phyloP scores from a whole-genome alignment of 352 stramenopile genomes.

The Pythium phragmiticola region DNA sequence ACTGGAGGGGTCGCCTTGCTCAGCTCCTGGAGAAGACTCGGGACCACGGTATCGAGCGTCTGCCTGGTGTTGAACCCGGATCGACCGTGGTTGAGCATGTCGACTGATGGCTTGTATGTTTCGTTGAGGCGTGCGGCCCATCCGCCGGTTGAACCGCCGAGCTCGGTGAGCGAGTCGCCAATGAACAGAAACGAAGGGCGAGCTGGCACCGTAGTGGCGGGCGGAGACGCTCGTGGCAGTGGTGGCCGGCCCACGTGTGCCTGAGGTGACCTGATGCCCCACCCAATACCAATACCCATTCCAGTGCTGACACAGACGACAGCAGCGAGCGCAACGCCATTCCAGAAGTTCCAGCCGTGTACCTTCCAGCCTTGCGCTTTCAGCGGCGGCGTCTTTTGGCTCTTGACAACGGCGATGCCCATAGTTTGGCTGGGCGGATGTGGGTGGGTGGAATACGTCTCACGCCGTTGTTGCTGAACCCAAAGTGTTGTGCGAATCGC shows the following conservation, averaged over 20 bases:
- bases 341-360: neutral
- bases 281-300: neutral
- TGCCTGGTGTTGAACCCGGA: slow-evolving; percentile 45
- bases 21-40: slow-evolving; percentile 30
- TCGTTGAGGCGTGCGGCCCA: slow-evolving; percentile 25
- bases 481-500: neutral
- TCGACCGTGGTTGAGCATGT: slow-evolving; percentile 46
- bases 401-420: neutral
- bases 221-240: neutral
- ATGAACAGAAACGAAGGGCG: slow-evolving; percentile 18
- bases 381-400: neutral
- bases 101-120: slow-evolving; percentile 48
- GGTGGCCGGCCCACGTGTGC: neutral
- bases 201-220: neutral
- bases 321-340: neutral
- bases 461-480: neutral
- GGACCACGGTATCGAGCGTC: slow-evolving; percentile 30
- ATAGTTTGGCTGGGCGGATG: neutral
- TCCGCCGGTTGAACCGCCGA: slow-evolving; percentile 3
- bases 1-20: slow-evolving; percentile 15
- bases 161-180: slow-evolving; percentile 57
- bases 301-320: neutral
- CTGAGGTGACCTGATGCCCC: neutral
- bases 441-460: too few species aligned
- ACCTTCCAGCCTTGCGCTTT: neutral